Conservation (phyloP, 2,329 filamentous ascomycete species). For the Chrysoporthe cubensis region DNA sequence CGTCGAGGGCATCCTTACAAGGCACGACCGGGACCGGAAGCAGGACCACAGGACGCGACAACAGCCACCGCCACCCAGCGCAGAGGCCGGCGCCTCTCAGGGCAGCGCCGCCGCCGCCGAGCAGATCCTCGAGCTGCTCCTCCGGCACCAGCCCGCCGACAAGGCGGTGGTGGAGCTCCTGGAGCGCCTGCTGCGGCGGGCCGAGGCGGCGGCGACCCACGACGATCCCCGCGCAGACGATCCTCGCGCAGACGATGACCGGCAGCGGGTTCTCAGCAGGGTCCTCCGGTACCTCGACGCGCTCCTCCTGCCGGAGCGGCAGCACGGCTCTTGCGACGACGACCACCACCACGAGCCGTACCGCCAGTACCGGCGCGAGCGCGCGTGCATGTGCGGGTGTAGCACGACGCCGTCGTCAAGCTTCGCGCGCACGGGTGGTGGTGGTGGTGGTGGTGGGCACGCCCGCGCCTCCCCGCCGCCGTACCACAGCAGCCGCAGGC, state of each 20-base stretch:
- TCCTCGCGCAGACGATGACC: neutral
- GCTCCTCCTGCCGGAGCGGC: conserved; percentile 1
- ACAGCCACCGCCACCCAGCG: neutral
- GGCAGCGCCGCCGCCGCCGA: neutral
- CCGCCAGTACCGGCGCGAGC: neutral
- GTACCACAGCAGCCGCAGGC: neutral
- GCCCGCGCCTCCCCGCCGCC: conserved; percentile 3
- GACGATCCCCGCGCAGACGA: too few species aligned
- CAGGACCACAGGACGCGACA: neutral
- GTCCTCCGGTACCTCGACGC: conserved; percentile 11
- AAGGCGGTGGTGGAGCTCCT: conserved; percentile 4
- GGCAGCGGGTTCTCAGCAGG: conserved; percentile 13
- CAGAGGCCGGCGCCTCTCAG: neutral
- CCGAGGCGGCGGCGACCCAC: too few species aligned
- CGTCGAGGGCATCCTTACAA: conserved; percentile 3
- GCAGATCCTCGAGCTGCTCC: conserved; percentile 1
- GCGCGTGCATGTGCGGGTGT: conserved; percentile 7
- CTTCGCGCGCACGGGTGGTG: neutral
- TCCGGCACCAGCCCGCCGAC: neutral
- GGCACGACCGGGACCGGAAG: conserved; percentile 6
- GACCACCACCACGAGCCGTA: neutral
- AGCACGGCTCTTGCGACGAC: neutral
- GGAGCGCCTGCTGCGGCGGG: conserved; percentile 8
- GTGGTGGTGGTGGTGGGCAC: neutral
- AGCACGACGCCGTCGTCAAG: neutral